Percentiles rank a stretch among this genome's conserved stretches.
phyloP scores from a whole-genome alignment of 2,329 filamentous ascomycete species.

The Curvularia sp. region DNA sequence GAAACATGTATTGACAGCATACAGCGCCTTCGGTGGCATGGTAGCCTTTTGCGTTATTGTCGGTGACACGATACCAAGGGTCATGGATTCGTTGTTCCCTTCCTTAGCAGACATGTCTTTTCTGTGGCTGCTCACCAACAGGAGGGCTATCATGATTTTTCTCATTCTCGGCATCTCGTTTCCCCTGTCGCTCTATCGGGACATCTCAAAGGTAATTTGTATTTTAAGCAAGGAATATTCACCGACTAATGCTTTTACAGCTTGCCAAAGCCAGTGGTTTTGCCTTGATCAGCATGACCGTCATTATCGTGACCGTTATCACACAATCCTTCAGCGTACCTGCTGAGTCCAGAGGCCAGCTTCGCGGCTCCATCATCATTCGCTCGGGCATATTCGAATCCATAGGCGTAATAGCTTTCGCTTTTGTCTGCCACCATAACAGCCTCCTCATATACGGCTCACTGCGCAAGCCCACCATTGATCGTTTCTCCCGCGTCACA shows the following conservation, averaged over 20 bases:
- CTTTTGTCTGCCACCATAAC: slow-evolving; percentile 87
- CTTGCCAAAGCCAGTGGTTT: slow-evolving; percentile 94
- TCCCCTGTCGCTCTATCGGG: slow-evolving; percentile 89
- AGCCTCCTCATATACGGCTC: slow-evolving; percentile 97
- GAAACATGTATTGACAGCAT: slow-evolving; percentile 29
- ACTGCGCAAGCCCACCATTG: slow-evolving; percentile 89
- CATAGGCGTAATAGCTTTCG: slow-evolving; percentile 96
- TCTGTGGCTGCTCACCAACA: slow-evolving; percentile 80
- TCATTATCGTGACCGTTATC: slow-evolving; percentile 88
- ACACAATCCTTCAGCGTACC: slow-evolving; percentile 82
- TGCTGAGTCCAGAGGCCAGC: slow-evolving; percentile 71
- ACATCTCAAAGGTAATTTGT: slow-evolving; percentile 80
- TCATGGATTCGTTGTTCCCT: slow-evolving; percentile 83
- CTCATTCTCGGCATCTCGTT: slow-evolving; percentile 87
- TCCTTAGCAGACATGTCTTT: slow-evolving; percentile 74
- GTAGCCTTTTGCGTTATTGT: slow-evolving; percentile 97
- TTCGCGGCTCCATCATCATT: slow-evolving; percentile 75
- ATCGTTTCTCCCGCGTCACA: slow-evolving; percentile 91
- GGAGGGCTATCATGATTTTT: slow-evolving; percentile 84
- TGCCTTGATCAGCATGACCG: slow-evolving; percentile 87
- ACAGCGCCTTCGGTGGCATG: slow-evolving; percentile 92
- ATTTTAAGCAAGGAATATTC: slow-evolving; percentile 8
- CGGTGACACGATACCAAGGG: slow-evolving; percentile 93
- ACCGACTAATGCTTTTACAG: slow-evolving; percentile 59
- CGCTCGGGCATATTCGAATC: slow-evolving; percentile 92